A percentile compares a stretch with the other conserved stretches of the same genome.
Conservation (phyloP, 2,329 filamentous ascomycete species). For the Venturia pyrina region DNA sequence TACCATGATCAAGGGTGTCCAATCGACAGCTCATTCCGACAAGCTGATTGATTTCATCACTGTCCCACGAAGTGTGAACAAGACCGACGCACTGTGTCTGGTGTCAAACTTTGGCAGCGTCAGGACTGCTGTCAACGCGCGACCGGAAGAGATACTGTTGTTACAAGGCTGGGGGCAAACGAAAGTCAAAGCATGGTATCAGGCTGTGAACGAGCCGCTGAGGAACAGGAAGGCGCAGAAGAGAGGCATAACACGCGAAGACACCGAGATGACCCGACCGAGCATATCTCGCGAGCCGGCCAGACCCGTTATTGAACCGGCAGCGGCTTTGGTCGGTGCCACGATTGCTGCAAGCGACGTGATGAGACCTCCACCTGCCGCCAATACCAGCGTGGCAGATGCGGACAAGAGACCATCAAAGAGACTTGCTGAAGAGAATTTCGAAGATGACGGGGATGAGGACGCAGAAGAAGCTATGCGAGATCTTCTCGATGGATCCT, state of each 20-base stretch:
- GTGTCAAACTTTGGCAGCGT: constrained; percentile 89
- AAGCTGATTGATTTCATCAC: constrained; percentile 89
- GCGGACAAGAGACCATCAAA: constrained; percentile 6
- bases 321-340: neutral
- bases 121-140: constrained; percentile 75
- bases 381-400: constrained; percentile 13
- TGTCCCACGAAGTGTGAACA: constrained; percentile 80
- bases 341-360: neutral
- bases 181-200: constrained; percentile 82
- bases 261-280: constrained; percentile 17
- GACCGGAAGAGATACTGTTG: constrained; percentile 71
- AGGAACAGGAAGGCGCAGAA: constrained; percentile 61
- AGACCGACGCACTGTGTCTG: constrained; percentile 82
- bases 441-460: constrained; percentile 1
- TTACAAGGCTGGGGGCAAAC: constrained; percentile 93
- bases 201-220: constrained; percentile 76
- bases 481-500: constrained; percentile 4
- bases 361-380: neutral
- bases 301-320: neutral
- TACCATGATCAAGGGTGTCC: constrained; percentile 73
- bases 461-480: constrained; percentile 13
- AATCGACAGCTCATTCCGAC: constrained; percentile 74
- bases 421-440: constrained; percentile 6
- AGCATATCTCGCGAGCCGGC: constrained; percentile 5
- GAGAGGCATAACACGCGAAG: constrained; percentile 27